Base-by-base conservation (phyloP, 176 grass and related monocot genomes). In the Phyllostachys edulis region DNA sequence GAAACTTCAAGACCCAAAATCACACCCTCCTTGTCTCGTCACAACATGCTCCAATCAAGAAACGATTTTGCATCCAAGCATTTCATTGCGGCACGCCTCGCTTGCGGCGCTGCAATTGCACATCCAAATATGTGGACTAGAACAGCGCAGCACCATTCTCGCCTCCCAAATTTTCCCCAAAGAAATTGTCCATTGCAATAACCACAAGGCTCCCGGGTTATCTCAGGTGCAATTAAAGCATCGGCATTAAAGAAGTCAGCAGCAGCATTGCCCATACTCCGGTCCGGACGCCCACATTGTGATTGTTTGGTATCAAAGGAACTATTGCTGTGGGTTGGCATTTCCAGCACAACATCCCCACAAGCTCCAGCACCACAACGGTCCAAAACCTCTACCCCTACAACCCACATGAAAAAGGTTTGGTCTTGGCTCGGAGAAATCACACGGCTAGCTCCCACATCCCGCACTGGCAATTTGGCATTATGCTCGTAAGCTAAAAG, bases 391-490 rank as follows among this genome's bases (percentile, higher is more conserved):
- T 50, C 29, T 7, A 54, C 3, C 40, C 1, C 18, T 27, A 49
- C 40, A 67, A 7, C 37, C 2, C 47, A 1, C 38, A 78, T 1
- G 38, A 55, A 74, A 55, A 74, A 32, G 14, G 36, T 5, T 5
- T 44, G 41, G 6, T 5, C 66, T 72, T 80, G 21, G n/a, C 44
- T 71, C 18, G 7, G 46, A 50, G 3, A 8, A 72, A 65, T 34
- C 32, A 36, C 42, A 27, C 5, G 2, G 42, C 11, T 21, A 6
- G 49, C 24, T 26, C 5, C 24, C 1, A 41, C 73, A 6, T 78
- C 47, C 39, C 44, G 11, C 68, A 41, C 74, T 84, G 72, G 17
- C 78, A 81, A 27, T 76, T 76, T 6, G 76, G 2, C 55, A 23
- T 23, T 64, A 81, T 18, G n/a, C 2, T 55, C 42, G 9, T 8